A percentile compares a stretch with the other conserved stretches of the same genome.
Evolutionary conservation across 768 basidiomycete species (phyloP).

Genomic region (Podaxis sp.): DNA sequence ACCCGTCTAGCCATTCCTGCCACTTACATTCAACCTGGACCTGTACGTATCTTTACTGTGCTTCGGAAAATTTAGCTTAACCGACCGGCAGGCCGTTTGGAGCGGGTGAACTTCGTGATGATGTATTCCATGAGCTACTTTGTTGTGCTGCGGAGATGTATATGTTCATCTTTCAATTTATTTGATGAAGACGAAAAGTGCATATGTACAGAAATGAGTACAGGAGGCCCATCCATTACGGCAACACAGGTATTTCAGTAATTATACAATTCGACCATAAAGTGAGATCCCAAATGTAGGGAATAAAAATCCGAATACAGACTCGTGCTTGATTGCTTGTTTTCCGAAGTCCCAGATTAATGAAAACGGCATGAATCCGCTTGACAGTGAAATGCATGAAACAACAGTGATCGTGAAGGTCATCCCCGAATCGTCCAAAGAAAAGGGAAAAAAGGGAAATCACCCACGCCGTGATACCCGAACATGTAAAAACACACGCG

Average conservation of each 20-base stretch:
- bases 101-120: slow-evolving; percentile 14
- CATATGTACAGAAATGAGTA: not conserved
- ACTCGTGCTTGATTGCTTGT: not conserved
- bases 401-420: not conserved
- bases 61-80: not conserved
- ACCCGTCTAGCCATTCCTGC: slow-evolving; percentile 14
- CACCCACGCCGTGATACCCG: not conserved
- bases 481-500: not conserved
- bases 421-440: not conserved
- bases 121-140: not conserved
- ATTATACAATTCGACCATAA: not conserved
- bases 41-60: slow-evolving; percentile 14
- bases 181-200: not conserved
- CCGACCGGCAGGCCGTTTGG: slow-evolving; percentile 19
- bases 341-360: not conserved
- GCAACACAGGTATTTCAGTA: not conserved
- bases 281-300: not conserved
- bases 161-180: not conserved
- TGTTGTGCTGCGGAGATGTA: not conserved
- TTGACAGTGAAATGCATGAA: not conserved
- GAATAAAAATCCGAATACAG: not conserved
- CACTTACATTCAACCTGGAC: slow-evolving; percentile 21
- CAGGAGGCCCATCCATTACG: not conserved
- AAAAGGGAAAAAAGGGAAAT: not conserved
- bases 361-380: not conserved